Evolutionary conservation across 306 rosid species (phyloP), one percentile per base, ranked within the genome.

Genomic region (apple (Malus domestica)): DNA sequence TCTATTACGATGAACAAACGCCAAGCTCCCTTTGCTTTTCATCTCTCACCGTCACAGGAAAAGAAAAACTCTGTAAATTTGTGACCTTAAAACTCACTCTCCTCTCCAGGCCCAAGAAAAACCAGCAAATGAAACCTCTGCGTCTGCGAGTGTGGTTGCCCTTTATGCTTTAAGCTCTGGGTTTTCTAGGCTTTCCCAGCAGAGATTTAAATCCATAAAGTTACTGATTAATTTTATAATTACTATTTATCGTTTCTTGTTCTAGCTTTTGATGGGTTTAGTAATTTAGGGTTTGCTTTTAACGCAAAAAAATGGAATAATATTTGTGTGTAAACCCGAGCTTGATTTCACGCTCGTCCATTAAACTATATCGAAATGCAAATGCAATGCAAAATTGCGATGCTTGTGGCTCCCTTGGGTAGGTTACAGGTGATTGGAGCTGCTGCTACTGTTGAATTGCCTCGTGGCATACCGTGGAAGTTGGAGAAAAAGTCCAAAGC

Each of bases 261-360:
- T 66, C 18, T 35, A 19, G 70, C 46, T 66, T 66, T 66, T 66
- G 12, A 66, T 66, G 70, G 70, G 70, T 35, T 65, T 65, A 8
- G 68, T 15, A 13, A 14, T 27, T 18, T 35, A 8, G 46, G 19
- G 49, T 33, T 66, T 66, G 70, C 70, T 66, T 66, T 66, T 66
- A 83, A 88, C 91, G 80, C 68, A 64, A 15, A 64, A 64, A 68
- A 72, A 82, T 71, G 70, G 90, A 86, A 88, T 86, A 82, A 81
- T 71, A 59, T 29, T 49, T 81, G 35, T 78, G 80, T 73, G 81
- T 51, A 42, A 80, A 77, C 68, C 78, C 32, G 45, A 55, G 38
- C 65, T 62, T 45, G 16, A 35, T 38, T 75, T 70, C 85, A 84
- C 85, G 92, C 86, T 80, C 42, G 62, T 44, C 42, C 61, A 76